Evolutionary conservation across 2,329 filamentous ascomycete species (phyloP).

Genomic region (Beauveria caledonica): DNA sequence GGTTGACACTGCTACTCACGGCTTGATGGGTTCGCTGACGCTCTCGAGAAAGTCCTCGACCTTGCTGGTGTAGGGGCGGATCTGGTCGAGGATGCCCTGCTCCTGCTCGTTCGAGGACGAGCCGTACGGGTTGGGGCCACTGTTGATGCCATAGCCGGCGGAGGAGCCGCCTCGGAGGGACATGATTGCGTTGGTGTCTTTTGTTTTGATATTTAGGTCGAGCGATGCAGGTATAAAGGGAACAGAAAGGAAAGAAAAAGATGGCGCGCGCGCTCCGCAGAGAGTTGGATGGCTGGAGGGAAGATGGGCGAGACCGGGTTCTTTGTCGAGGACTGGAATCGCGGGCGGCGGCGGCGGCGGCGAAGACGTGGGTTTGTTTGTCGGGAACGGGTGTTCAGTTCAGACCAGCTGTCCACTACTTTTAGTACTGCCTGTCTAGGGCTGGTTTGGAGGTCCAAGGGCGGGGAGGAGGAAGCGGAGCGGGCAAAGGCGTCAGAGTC

Average conservation of each 20-base stretch:
- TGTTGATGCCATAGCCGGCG: slow-evolving; percentile 69
- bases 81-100: slow-evolving; percentile 61
- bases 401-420: slow-evolving; percentile 13
- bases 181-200: slow-evolving; percentile 19
- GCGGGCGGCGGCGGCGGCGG: neutral
- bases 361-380: neutral
- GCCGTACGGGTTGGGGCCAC: slow-evolving; percentile 60
- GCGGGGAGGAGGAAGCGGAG: neutral
- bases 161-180: slow-evolving; percentile 58
- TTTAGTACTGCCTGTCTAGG: neutral
- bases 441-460: neutral
- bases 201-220: no score
- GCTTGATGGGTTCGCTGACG: slow-evolving; percentile 83
- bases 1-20: slow-evolving; percentile 43
- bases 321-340: neutral
- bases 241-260: neutral
- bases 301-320: neutral
- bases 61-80: slow-evolving; percentile 94
- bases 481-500: neutral
- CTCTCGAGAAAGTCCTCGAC: slow-evolving; percentile 91
- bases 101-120: slow-evolving; percentile 52
- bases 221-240: slow-evolving; percentile 2
- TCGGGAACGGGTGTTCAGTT: neutral
- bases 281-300: neutral
- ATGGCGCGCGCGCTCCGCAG: neutral